Percentiles rank a stretch among this genome's conserved stretches.
Evolutionary conservation across 306 rosid species (phyloP).

Genomic region (Gynostemma pentaphyllum): DNA sequence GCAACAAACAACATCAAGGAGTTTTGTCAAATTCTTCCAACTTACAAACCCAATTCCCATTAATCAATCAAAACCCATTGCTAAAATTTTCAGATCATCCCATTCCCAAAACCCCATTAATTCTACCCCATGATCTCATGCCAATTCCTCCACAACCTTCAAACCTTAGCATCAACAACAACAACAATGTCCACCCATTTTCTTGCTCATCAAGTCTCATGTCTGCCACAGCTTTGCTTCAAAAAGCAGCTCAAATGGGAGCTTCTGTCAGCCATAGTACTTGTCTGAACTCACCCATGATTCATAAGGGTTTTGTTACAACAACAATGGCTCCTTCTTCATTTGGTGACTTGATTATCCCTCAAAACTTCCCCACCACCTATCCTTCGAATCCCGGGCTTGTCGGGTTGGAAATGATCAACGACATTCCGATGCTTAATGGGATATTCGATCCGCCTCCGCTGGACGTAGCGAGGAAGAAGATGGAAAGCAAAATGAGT

Average conservation of each 20-base stretch:
- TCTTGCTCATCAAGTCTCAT: constrained; percentile 17
- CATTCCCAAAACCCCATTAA: not conserved
- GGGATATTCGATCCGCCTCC: not conserved
- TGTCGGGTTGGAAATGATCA: not conserved
- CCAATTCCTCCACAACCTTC: not conserved
- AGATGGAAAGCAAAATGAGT: not conserved
- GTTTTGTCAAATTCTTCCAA: too few relatives aligned
- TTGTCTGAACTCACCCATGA: not conserved
- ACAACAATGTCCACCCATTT: not conserved
- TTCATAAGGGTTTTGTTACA: not conserved
- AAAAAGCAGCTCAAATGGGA: constrained; percentile 87
- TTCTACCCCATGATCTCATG: not conserved
- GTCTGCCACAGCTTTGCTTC: constrained; percentile 74
- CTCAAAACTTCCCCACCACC: not conserved
- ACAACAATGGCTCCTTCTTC: constrained; percentile 48
- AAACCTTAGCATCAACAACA: not conserved
- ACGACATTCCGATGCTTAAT: not conserved
- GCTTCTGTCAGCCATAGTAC: constrained; percentile 26
- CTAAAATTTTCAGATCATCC: not conserved
- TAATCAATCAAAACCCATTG: constrained; percentile 11
- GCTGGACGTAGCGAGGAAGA: not conserved
- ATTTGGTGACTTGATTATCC: constrained; percentile 29
- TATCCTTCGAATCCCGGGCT: constrained; percentile 4
- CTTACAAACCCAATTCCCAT: constrained; percentile 10
- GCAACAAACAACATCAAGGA: constrained; percentile 37